Evolutionary conservation across 2,329 filamentous ascomycete species (phyloP), one percentile per base, ranked within the genome.

Genomic region (Neonectria ditissima): DNA sequence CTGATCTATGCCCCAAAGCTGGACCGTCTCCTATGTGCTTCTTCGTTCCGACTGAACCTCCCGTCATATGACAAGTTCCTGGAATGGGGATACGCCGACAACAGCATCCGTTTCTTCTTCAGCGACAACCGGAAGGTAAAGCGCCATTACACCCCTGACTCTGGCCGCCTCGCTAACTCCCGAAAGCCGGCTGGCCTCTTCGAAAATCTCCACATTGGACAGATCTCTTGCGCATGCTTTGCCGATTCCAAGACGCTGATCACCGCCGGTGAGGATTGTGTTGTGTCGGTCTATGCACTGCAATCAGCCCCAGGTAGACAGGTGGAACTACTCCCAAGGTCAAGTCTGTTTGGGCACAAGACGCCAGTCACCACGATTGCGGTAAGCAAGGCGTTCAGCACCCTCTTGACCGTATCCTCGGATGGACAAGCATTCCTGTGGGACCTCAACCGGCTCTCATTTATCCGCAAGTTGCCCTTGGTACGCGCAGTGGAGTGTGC

Each of bases 61-160:
- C 92, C 94, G 0, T 94, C 95, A 0, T 97, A 93, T 74, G 94
- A 98, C 79, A 94, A 94, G 71, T 97, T 93, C 73, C 86, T 98
- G 69, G 94, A 97, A 80, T 98, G 95, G 95, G 95, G 95, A 1
- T 98, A 97, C 72, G 92, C 93, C 1, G 96, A 99, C 77, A 93
- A 92, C 71, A 97, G 93, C 69, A 87, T 99, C 28, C 91, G 96
- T 4, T 98, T 99, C 82, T 97, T 93, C 80, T 88, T 91, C 59
- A 89, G 91, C 51, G 93, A 97, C 69, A 92, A 88, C 62, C 90
- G 92, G 74, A 94, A 93, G 81, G 85, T 88, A 80, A 69, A 68
- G 37, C 56, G 55, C 52, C 48, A 59, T 18, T 26, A 48, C 43
- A 44, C 34, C 6, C 34, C 52, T 28, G 24, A 59, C 22, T 10